phyloP scores from a whole-genome alignment of 2,329 filamentous ascomycete genomes.

The Fusarium nodosum region DNA sequence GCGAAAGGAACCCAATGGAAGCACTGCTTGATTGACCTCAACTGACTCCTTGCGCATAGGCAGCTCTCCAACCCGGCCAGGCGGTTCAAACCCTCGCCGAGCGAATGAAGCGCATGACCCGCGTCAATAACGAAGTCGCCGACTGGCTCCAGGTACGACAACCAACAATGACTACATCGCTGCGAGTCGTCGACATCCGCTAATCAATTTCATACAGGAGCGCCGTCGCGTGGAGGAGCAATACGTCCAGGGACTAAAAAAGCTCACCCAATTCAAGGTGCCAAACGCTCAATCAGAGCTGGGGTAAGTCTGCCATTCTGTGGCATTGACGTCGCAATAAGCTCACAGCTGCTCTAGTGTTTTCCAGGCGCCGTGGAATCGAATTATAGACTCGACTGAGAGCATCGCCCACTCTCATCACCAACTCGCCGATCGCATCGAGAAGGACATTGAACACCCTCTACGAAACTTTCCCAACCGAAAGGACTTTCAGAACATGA shows the following conservation, averaged over 20 bases:
- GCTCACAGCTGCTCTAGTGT: conserved; percentile 69
- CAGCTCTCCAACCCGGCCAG: conserved; percentile 82
- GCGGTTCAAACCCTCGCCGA: conserved; percentile 87
- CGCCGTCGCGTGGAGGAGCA: conserved; percentile 91
- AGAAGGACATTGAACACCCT: conserved; percentile 87
- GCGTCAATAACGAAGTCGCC: conserved; percentile 90
- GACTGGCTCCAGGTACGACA: conserved; percentile 91
- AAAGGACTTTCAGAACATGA: conserved; percentile 85
- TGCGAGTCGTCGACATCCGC: conserved; percentile 4
- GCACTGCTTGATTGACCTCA: background rate
- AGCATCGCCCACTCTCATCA: conserved; percentile 87
- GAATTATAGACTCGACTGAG: conserved; percentile 84
- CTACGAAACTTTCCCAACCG: conserved; percentile 80
- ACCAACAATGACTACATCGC: conserved; percentile 20
- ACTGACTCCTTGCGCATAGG: conserved; percentile 64
- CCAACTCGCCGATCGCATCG: conserved; percentile 82
- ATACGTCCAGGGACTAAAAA: conserved; percentile 86
- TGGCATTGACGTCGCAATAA: conserved; percentile 3
- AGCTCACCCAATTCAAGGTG: conserved; percentile 80
- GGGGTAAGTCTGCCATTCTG: conserved; percentile 73
- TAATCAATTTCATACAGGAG: conserved; percentile 71
- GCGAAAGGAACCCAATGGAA: background rate
- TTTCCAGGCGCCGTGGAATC: conserved; percentile 91
- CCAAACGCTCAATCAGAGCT: conserved; percentile 84
- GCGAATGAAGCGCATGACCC: conserved; percentile 86